Evolutionary conservation across 371 early-diverging fungal genomes (phyloP), one percentile per base, ranked within the genome.

Genomic region (Cokeromyces recurvatus): DNA sequence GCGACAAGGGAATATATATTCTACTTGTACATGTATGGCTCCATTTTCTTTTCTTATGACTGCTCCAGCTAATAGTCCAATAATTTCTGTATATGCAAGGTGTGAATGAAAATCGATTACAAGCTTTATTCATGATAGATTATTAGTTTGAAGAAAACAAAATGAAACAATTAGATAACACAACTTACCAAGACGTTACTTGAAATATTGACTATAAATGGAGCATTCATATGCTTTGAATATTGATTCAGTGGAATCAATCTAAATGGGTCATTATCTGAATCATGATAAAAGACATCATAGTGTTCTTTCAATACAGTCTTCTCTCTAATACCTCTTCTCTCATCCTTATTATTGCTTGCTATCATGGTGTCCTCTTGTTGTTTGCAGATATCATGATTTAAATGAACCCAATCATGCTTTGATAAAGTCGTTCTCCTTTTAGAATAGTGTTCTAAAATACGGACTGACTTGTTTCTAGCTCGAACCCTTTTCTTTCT

Each of bases 21-120:
- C 42, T 0, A 82, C 81, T 6, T 76, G 76, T 5, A 74, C n/a
- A n/a, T n/a, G 47, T 8, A 86, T 53, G 32, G 68, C 57, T 35
- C 81, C 31, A 8, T 54, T 20, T 53, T 52, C 20, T 62, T 63
- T 4, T 66, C 10, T 58, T 45, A 80, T 71, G 44, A 71, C 87
- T 2, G 65, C 64, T 0, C 93, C 93, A 16, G 90, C 93, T 4
- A 92, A 60, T 11, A 91, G 71, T 4, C 93, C 93, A 61, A 92
- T 92, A 11, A 92, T 84, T 34, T 34, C 35, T 11, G 35, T 34
- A 34, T 34, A n/a, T n/a, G 35, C 35, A 4, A 34, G n/a, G 14
- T 34, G 35, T 4, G 35, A 34, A 92, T 90, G 92, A 42, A 92
- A 81, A 55, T 92, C 92, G 89, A 92, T 91, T 3, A 89, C 72